These are phyloP conservation scores for Diplosphaera chodatii DNA, from an alignment of 139 green algal genomes.

Conservation along the genomic window DNA sequence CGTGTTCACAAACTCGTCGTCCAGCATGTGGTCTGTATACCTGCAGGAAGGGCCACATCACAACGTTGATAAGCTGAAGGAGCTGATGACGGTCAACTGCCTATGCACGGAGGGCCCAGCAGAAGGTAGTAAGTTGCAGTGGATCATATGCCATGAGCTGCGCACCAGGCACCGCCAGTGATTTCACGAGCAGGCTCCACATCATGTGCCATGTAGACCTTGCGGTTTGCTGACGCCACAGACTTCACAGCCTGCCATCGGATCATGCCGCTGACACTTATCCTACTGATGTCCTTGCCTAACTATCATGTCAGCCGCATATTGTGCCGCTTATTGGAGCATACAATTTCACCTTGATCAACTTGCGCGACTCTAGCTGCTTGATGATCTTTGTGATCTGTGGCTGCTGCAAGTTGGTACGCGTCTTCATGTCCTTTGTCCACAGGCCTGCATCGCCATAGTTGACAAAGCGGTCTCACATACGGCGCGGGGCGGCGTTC, in stretches of 20 bases:
- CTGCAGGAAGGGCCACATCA: constrained; percentile 36
- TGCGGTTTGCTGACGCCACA: constrained; percentile 62
- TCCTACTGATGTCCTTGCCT: too few relatives aligned
- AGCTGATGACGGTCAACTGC: too few relatives aligned
- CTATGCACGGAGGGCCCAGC: too few relatives aligned
- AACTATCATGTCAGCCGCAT: too few relatives aligned
- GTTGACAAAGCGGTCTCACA: neutral
- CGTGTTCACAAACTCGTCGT: constrained; percentile 78
- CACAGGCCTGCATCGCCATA: constrained; percentile 65
- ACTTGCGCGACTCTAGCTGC: constrained; percentile 62
- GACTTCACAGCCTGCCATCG: constrained; percentile 65
- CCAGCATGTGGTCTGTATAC: constrained; percentile 89
- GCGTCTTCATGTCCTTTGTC: constrained; percentile 84
- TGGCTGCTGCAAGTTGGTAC: constrained; percentile 79
- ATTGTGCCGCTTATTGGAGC: too few relatives aligned
- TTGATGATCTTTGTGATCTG: constrained; percentile 92
- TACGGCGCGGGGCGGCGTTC: too few relatives aligned
- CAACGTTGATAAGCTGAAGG: too few relatives aligned
- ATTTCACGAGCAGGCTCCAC: constrained; percentile 86
- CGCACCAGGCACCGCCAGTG: constrained; percentile 88
- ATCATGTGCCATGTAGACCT: constrained; percentile 92
- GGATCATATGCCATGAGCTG: too few relatives aligned
- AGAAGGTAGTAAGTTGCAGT: too few relatives aligned
- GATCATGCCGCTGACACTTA: too few relatives aligned
- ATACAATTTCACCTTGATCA: too few relatives aligned